Evolutionary conservation across 345 rosid genomes (phyloP).

Genomic region (Alliaria petiolata): DNA sequence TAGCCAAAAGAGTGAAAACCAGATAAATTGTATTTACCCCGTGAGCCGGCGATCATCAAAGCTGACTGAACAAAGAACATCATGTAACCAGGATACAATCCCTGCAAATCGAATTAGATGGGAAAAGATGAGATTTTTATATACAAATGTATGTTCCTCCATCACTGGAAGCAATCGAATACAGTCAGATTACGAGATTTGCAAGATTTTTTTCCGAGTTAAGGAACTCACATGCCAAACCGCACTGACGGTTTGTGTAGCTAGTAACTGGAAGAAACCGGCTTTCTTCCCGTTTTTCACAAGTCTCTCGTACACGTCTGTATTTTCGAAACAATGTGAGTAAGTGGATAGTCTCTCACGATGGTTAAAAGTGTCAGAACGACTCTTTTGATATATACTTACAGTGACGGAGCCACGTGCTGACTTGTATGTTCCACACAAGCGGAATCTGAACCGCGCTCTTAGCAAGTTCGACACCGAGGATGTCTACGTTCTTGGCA

Average conservation of each 20-base stretch:
- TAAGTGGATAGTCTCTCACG: not conserved
- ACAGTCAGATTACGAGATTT: not conserved
- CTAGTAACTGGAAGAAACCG: slow-evolving; percentile 87
- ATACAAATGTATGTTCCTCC: not conserved
- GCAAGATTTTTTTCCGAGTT: not conserved
- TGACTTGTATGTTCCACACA: slow-evolving; percentile 99
- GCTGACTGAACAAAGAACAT: slow-evolving; percentile 98
- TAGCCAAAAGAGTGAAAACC: slow-evolving; percentile 4
- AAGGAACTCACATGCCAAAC: slow-evolving; percentile 91
- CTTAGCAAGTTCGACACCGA: slow-evolving; percentile 84
- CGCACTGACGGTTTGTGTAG: slow-evolving; percentile 94
- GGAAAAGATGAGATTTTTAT: not conserved
- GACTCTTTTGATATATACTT: slow-evolving; percentile 34
- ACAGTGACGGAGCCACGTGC: slow-evolving; percentile 99
- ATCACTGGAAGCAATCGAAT: not conserved
- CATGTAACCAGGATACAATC: slow-evolving; percentile 90
- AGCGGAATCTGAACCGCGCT: slow-evolving; percentile 80
- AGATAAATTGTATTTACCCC: no score
- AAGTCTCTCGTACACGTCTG: slow-evolving; percentile 82
- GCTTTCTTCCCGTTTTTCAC: slow-evolving; percentile 74
- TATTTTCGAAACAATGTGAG: not conserved
- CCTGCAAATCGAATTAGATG: slow-evolving; percentile 42
- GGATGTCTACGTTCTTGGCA: slow-evolving; percentile 85
- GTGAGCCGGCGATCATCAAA: slow-evolving; percentile 95
- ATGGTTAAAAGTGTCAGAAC: not conserved